Evolutionary conservation across 805 yeast genomes (phyloP), one percentile per base, ranked within the genome.

Genomic region (Tetrapisispora nanseiensis): DNA sequence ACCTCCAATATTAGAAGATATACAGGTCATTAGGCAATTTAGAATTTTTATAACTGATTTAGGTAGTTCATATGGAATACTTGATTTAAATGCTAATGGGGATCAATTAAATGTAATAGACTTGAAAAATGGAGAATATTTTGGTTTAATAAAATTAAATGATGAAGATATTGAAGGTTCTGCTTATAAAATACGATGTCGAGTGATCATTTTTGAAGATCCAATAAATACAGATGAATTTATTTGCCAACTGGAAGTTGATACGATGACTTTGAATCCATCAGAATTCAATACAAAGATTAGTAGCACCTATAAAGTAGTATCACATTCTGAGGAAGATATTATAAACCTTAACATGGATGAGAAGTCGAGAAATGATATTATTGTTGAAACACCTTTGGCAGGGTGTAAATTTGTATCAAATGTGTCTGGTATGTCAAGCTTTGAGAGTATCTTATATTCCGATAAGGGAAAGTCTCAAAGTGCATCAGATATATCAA

Each of bases 81-180:
- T 54, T 20, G 58, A 55, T 40, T 33, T 54, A 29, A 51, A 52
- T 27, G 46, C 56, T 4, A 42, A 50, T 29, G 49, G 44, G 10
- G 40, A 45, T 19, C 47, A 46, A 27, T 46, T 48, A 12, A 46
- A 46, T 24, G 42, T 54, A 2, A 48, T 56, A 10, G 59, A 56
- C 39, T 43, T 56, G 33, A 52, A 49, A 41, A 54, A 52, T 37
- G 59, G 60, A 4, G 59, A 56, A 32, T 36, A 51, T 10, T 52
- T 56, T 43, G 59, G 57, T 2, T 36, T 56, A 24, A 41, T 53
- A 15, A 4, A 39, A 28, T 32, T 49, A 23, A 41, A 46, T 19
- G 16, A 21, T 22, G 15, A 22, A 18, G 34, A 19, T 12, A 32
- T 3, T 6, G n/a, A 19, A 13, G 18, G 10, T 12, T n/a, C 13